phyloP scores from a whole-genome alignment of 495 filamentous ascomycete species.

The Penicillium dipodomyicola region DNA sequence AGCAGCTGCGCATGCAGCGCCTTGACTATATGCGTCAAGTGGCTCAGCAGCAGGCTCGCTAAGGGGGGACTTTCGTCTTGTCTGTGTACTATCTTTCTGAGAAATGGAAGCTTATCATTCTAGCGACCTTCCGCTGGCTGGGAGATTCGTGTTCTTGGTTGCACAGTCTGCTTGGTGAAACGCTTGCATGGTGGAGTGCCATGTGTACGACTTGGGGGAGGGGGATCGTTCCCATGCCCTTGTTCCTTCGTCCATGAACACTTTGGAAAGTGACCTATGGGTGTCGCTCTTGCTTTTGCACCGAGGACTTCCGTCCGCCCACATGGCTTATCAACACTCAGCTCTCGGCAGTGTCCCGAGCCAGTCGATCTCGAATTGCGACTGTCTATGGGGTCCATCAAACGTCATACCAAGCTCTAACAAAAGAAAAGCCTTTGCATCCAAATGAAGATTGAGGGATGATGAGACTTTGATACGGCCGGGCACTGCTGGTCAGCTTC shows the following conservation, averaged over 20 bases:
- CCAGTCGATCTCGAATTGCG: background rate
- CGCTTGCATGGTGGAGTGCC: constrained; percentile 1
- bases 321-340: background rate
- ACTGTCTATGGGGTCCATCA: background rate
- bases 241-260: constrained; percentile 1
- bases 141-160: background rate
- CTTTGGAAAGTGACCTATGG: background rate
- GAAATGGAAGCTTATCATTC: background rate
- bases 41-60: constrained; percentile 38
- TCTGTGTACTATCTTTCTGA: constrained; percentile 1
- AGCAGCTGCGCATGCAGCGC: constrained; percentile 64
- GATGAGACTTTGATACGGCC: background rate
- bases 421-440: background rate
- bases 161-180: constrained; percentile 4
- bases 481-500: constrained; percentile 6
- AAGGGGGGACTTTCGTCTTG: background rate
- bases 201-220: background rate
- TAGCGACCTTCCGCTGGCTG: background rate
- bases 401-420: background rate
- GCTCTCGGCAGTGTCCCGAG: background rate
- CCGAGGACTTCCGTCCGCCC: background rate
- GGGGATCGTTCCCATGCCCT: background rate
- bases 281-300: background rate
- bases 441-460: background rate
- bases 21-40: constrained; percentile 51